Base-by-base conservation (phyloP, 2,329 filamentous ascomycete species). In the Diaporthe ilicicola region DNA sequence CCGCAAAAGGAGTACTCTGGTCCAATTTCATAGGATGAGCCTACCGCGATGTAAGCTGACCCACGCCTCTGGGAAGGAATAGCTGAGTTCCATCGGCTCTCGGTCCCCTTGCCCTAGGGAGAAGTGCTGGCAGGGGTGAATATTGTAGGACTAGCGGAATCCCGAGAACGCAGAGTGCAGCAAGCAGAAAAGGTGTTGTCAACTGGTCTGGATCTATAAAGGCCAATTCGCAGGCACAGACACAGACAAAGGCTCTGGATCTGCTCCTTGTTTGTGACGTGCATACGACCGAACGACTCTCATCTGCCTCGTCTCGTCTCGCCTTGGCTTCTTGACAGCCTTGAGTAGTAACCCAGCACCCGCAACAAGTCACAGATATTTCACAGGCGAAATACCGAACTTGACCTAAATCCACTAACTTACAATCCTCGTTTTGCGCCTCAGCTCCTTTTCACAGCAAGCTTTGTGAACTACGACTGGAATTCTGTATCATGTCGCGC, bases 401-500 rank as follows among this genome's bases (percentile, higher is more conserved):
- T 9, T 15, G 17, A 15, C 19, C 3, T 9, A 10, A 22, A 2
- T 2, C 10, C 10, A 9, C 44, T 32, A n/a, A n/a, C n/a, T n/a
- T n/a, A 19, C 24, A n/a, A 61, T 24, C 8, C 39, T 61, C 24
- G 6, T 22, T 17, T 1, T 44, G 7, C 8, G 6, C 15, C 5
- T 24, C 22, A 6, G 13, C 17, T 8, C 17, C n/a, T 8, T 8
- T 2, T 4, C 4, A 46, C 2, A 34, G 3, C 5, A 48, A 34
- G 1, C 15, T 15, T 22, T 9, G 42, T 27, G 32, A 42, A 34
- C 4, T 29, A 62, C 27, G 9, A n/a, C 22, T 7, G 39, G 12
- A 7, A n/a, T 24, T n/a, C 27, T 34, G 13, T 8, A 22, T n/a
- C 59, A 72, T 82, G 81, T 73, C 79, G 69, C 79, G 81, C 70